phyloP scores from a whole-genome alignment of 1,284 basidiomycete species.

The Termitomyces sp. region DNA sequence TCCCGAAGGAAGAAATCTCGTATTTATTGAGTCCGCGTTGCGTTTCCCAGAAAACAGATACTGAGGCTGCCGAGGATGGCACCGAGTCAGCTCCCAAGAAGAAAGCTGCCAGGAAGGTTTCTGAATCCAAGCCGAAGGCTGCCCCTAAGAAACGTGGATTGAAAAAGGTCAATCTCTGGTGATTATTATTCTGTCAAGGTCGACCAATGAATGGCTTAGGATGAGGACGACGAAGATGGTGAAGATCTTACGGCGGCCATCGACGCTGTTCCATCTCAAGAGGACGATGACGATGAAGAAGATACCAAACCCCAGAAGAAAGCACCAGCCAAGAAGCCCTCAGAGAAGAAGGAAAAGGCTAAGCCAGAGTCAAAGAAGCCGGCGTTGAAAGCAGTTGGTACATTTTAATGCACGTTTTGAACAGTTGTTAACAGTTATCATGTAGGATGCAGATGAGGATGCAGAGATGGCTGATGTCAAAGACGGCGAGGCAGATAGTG shows the following conservation, averaged over 20 bases:
- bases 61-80: conserved; percentile 28
- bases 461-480: conserved; percentile 22
- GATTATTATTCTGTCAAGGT: background rate
- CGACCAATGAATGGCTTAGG: conserved; percentile 17
- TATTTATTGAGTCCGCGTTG: background rate
- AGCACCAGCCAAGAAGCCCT: conserved; percentile 26
- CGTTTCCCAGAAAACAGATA: conserved; percentile 32
- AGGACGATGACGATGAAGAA: conserved; percentile 30
- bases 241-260: conserved; percentile 41
- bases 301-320: conserved; percentile 34
- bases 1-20: background rate
- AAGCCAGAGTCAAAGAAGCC: conserved; percentile 23
- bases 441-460: conserved; percentile 14
- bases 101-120: background rate
- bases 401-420: background rate
- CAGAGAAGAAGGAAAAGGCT: conserved; percentile 27
- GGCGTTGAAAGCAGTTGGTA: conserved; percentile 24
- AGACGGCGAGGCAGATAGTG: conserved; percentile 25
- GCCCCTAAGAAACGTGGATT: conserved; percentile 34
- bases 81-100: background rate
- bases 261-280: conserved; percentile 29
- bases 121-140: conserved; percentile 16
- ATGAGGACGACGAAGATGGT: conserved; percentile 33
- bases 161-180: conserved; percentile 27
- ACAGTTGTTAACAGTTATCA: background rate